Evolutionary conservation across 805 yeast species (phyloP).

Genomic region (Kluyveromyces nonfermentans): DNA sequence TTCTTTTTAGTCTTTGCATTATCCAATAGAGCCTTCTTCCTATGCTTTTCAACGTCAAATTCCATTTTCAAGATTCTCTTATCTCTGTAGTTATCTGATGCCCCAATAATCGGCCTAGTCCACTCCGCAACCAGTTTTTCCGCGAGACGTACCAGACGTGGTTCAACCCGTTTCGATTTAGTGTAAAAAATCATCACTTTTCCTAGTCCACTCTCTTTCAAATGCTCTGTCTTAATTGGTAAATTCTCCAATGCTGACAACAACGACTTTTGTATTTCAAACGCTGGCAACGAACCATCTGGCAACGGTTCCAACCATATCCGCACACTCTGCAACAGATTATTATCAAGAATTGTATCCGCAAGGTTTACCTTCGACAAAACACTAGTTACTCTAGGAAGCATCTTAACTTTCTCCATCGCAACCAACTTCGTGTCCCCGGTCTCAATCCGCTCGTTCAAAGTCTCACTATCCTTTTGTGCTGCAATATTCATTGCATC

Average conservation of each 20-base stretch:
- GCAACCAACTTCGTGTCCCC: constrained; percentile 35
- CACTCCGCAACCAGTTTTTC: constrained; percentile 91
- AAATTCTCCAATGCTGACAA: constrained; percentile 63
- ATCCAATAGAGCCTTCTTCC: constrained; percentile 27
- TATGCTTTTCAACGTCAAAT: constrained; percentile 52
- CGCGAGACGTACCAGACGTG: constrained; percentile 74
- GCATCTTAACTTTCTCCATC: constrained; percentile 57
- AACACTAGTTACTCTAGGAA: constrained; percentile 69
- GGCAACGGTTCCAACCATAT: constrained; percentile 98
- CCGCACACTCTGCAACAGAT: constrained; percentile 83
- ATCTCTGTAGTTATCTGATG: constrained; percentile 90
- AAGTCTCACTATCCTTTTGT: constrained; percentile 53
- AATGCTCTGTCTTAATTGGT: constrained; percentile 92
- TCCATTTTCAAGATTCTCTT: constrained; percentile 59
- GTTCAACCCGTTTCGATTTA: constrained; percentile 81
- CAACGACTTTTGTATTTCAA: constrained; percentile 84
- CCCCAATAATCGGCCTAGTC: constrained; percentile 97
- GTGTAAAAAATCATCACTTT: constrained; percentile 91
- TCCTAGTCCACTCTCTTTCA: constrained; percentile 91
- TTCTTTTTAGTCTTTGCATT: constrained; percentile 28
- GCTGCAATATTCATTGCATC: constrained; percentile 88
- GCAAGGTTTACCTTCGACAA: constrained; percentile 77
- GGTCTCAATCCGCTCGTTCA: constrained; percentile 35
- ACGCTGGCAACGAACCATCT: constrained; percentile 95
- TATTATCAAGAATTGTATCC: constrained; percentile 89